Evolutionary conservation across 2,329 filamentous ascomycete genomes (phyloP).

Genomic region (Colletotrichum magnum): DNA sequence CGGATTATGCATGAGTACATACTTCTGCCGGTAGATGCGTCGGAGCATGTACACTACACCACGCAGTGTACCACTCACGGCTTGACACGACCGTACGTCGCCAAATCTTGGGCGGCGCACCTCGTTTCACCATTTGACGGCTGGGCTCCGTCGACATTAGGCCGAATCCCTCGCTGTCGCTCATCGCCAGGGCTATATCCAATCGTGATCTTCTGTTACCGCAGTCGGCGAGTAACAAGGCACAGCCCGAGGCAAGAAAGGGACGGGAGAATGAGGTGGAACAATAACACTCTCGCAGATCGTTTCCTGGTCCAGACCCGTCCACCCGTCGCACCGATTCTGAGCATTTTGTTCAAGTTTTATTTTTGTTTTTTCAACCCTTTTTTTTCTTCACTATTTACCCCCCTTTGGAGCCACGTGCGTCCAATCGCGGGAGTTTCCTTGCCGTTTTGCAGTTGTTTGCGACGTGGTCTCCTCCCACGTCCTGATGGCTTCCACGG

Average conservation of each 20-base stretch:
- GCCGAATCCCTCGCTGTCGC: constrained; percentile 8
- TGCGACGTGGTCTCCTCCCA: not conserved
- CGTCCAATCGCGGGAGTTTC: constrained; percentile 21
- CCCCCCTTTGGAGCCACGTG: not conserved
- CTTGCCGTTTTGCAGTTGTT: constrained; percentile 1
- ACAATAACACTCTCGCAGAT: not conserved
- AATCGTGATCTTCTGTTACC: constrained; percentile 8
- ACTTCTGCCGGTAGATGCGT: no score
- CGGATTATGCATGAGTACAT: no score
- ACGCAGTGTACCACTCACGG: constrained; percentile 23
- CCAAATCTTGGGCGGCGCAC: constrained; percentile 30
- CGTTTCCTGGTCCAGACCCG: constrained; percentile 8
- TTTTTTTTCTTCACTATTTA: no score
- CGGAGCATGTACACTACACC: not conserved
- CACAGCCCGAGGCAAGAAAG: not conserved
- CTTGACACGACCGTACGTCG: constrained; percentile 31
- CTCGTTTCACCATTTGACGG: constrained; percentile 23
- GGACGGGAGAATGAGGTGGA: no score
- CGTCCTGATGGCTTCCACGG: not conserved
- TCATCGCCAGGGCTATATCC: not conserved
- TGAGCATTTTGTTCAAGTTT: no score
- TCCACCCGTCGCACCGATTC: constrained; percentile 1
- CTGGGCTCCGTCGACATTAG: constrained; percentile 27
- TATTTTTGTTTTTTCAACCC: no score
- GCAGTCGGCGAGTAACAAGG: not conserved